Base-by-base conservation (phyloP, 495 filamentous ascomycete species). In the Choiromyces venosus region DNA sequence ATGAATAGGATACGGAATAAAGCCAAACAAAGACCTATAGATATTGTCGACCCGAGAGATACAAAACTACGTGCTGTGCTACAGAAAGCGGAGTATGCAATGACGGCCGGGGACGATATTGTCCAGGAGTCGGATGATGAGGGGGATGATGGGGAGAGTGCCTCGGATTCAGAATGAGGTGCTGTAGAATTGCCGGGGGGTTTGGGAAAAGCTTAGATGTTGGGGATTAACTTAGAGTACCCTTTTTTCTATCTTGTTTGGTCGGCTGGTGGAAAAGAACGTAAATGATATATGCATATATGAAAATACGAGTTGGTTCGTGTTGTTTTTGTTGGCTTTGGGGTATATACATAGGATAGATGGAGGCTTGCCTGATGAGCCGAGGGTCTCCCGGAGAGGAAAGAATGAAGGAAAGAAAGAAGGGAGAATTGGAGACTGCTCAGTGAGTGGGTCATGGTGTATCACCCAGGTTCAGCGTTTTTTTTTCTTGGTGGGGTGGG, bases 11-110 rank as follows among this genome's bases (percentile, higher is more conserved):
- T 89, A 82, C 83, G 87, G 46, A 94, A 94, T 81, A 92, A 92
- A 81, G 89, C 88, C 7, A 89, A 88, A 44, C 83, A 92, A 70
- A 90, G 88, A 69, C 86, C 92, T 33, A 74, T 86, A 72, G 90
- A 93, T 79, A 85, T 94, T 29, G 89, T 89, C 37, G 92, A 94
- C 81, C 89, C 90, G 33, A 79, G 91, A 68, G 94, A 97, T 75
- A 80, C 80, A 65, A 87, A 86, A 42, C 86, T 98, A 67, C 86
- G 88, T 78, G 85, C 85, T 69, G 81, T 88, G 37, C 87, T 99
- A 72, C 87, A 89, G 83, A 89, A 90, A 82, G 90, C 91, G 39
- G 93, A 97, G 83, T 97, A 92, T 73, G 86, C 88, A 16, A 79
- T 79, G 72, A 78, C 71, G 25, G 56, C 69, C 33, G 79, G 74